Base-by-base conservation (phyloP, 2,329 filamentous ascomycete species). In the Ophiostoma montium region DNA sequence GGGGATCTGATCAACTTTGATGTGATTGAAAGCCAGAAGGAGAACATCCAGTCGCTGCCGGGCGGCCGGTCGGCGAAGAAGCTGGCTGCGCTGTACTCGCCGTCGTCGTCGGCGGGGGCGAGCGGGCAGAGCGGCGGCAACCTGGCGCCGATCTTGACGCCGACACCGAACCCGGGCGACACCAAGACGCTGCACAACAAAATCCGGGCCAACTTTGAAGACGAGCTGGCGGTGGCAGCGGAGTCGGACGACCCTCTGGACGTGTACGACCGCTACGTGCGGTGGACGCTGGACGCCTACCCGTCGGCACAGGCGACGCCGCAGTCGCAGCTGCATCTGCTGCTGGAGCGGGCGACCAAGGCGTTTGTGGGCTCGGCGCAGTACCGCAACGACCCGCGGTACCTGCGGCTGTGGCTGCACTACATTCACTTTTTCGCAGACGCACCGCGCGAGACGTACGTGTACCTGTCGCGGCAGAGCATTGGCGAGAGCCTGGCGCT, bases 201-300 rank as follows among this genome's bases (percentile, higher is more conserved):
- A 49, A 83, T 84, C 57, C 79, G 90, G 56, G 78, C 83, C 58
- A 83, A 90, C 60, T 96, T 86, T 58, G 92, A 98, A 65, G 75
- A 79, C 12, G 92, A 96, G 64, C 67, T 96, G 16, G 73, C 78
- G 39, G 77, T 72, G 44, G 81, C 94, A 46, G 76, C 78, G 54
- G 92, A 98, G 62, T 86, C 86, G 0, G 92, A 98, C 62, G 92
- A 98, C 60, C 92, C 92, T 1, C 78, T 98, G 44, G 92, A 96
- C 59, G 77, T 95, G 53, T 98, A 87, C 68, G 90, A 96, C 63
- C 82, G 92, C 62, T 98, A 98, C 62, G 86, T 96, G 51, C 87
- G 87, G 66, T 98, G 92, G 92, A 95, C 89, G 1, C 70, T 96
- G 27, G 86, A 95, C 64, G 84, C 90, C 48, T 98, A 96, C 63